phyloP scores from a whole-genome alignment of 208 protist genomes.

The Strigomonas galati region DNA sequence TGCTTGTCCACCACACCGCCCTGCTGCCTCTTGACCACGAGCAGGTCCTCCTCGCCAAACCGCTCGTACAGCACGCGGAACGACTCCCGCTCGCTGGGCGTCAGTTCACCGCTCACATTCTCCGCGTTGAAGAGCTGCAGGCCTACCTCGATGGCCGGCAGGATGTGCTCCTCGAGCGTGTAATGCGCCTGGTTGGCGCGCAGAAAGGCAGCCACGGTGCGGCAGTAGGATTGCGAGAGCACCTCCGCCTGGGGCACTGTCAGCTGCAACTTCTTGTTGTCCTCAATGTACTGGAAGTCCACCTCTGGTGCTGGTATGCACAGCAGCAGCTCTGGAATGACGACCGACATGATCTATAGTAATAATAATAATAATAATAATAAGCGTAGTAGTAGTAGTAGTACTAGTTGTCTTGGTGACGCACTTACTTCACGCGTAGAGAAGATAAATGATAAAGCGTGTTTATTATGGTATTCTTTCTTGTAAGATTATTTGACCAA shows the following conservation, averaged over 20 bases:
- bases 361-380: slow-evolving; percentile 1
- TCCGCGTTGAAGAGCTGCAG: slow-evolving; percentile 84
- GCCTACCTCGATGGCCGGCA: slow-evolving; percentile 66
- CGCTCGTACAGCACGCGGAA: slow-evolving; percentile 36
- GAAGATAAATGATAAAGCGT: slow-evolving; percentile 4
- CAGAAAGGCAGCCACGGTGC: slow-evolving; percentile 42
- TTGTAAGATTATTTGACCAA: slow-evolving; percentile 3
- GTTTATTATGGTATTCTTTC: neutral
- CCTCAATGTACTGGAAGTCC: slow-evolving; percentile 27
- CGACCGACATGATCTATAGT: neutral
- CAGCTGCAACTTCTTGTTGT: slow-evolving; percentile 22
- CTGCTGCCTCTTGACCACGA: neutral
- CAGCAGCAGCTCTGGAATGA: slow-evolving; percentile 49
- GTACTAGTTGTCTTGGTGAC: too few species aligned
- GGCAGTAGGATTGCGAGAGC: slow-evolving; percentile 36
- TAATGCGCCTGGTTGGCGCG: slow-evolving; percentile 9
- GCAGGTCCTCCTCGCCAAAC: slow-evolving; percentile 24
- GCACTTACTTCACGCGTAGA: neutral
- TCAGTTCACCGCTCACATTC: slow-evolving; percentile 83
- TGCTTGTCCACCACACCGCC: slow-evolving; percentile 2
- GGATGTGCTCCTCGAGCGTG: slow-evolving; percentile 32
- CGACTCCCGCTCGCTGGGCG: slow-evolving; percentile 41
- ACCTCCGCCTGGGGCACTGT: slow-evolving; percentile 40
- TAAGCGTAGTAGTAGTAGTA: too few species aligned
- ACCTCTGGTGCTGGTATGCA: slow-evolving; percentile 49